Evolutionary conservation across 257 asterid species (phyloP).

Genomic region (Solanum chmielewskii): DNA sequence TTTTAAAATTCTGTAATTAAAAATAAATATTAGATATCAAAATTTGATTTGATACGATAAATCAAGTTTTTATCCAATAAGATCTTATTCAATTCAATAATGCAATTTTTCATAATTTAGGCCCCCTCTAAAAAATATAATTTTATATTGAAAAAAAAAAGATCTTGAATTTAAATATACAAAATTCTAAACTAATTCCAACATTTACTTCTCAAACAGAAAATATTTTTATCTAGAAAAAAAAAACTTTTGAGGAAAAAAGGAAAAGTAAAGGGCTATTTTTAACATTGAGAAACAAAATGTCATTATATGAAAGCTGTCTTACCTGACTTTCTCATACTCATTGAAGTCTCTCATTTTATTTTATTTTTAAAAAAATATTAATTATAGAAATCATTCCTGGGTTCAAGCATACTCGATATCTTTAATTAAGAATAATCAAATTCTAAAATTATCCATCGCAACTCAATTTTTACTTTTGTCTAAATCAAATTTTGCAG

Average conservation of each 20-base stretch:
- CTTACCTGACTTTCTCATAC: neutral
- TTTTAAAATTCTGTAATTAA: too few species aligned
- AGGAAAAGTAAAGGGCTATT: neutral
- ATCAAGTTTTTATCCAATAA: too few species aligned
- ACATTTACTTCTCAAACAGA: neutral
- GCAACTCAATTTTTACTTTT: neutral
- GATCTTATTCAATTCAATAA: too few species aligned
- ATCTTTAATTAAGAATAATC: neutral
- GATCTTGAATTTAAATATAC: neutral
- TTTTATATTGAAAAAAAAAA: neutral
- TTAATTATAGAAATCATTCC: neutral
- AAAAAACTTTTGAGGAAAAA: neutral
- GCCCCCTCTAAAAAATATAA: neutral
- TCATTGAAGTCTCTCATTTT: neutral
- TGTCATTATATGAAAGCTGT: neutral
- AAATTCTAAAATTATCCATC: neutral
- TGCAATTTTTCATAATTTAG: too few species aligned
- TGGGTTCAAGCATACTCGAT: neutral
- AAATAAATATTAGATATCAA: too few species aligned
- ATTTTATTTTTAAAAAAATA: neutral
- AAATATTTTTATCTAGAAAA: neutral
- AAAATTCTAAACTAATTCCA: neutral
- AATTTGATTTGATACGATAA: too few species aligned
- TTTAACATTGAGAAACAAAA: neutral
- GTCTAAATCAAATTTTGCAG: neutral